Evolutionary conservation across 2,329 filamentous ascomycete genomes (phyloP), one percentile per base, ranked within the genome.

Genomic region (Tolypocladium tropicale): DNA sequence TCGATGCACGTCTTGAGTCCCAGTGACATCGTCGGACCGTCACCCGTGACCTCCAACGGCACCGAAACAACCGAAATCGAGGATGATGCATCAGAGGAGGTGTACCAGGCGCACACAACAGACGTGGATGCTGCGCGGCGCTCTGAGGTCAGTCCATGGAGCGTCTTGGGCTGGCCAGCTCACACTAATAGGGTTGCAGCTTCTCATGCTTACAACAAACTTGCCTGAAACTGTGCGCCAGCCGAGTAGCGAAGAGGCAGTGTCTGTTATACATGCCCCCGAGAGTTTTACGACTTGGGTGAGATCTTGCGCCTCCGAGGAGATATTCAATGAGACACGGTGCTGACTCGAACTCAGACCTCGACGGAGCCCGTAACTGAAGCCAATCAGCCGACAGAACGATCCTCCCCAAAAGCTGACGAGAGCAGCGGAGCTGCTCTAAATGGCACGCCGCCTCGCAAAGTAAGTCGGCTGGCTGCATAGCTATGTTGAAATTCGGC

Each of bases 181-280:
- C 9, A 51, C 52, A 50, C 56, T 65, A 33, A 66, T 56, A 9
- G n/a, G 52, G 6, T 46, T 10, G 23, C 59, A 81, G 78, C 69
- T 79, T 49, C 69, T 77, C 56, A 77, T 80, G 74, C 70, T 84
- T 18, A 75, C 73, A 54, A 86, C 83, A 5, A 80, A 78, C 58
- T 64, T 86, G 11, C 72, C 82, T 3, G 81, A 83, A 46, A 74
- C 78, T 57, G 65, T 86, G 68, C 75, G 84, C 67, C 78, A 79
- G 53, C 74, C 75, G 54, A 80, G 80, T 28, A 85, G 84, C 59
- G 90, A 95, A 61, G 90, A 92, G 62, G 86, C 90, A 28, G 81
- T 90, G 54, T 96, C 92, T 1, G 92, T 95, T 55, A 96, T 96
- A 62, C 92, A 96, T 76, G 90, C 89, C 18, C 91, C 92, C 0